Evolutionary conservation across 148 eudicot species (phyloP).

Genomic region (Silene latifolia): DNA sequence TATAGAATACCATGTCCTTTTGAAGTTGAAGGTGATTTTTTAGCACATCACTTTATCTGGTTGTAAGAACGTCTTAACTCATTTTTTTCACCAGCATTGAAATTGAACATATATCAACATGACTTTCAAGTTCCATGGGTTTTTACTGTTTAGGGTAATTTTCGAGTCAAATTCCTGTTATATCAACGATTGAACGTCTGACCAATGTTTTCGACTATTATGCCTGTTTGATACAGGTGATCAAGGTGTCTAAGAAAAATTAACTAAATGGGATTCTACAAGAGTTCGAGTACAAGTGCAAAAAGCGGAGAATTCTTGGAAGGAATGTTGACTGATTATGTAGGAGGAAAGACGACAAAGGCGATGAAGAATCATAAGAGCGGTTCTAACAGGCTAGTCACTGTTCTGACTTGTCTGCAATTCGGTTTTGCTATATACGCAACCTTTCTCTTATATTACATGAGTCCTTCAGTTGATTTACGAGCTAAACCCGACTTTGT

Average conservation of each 20-base stretch:
- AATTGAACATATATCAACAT: too few relatives aligned
- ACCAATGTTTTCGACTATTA: too few relatives aligned
- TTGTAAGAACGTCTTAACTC: too few relatives aligned
- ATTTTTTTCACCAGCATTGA: too few relatives aligned
- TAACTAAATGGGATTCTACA: constrained; percentile 37
- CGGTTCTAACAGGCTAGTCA: constrained; percentile 55
- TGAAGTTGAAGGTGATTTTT: too few relatives aligned
- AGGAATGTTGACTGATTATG: constrained; percentile 64
- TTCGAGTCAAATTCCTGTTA: too few relatives aligned
- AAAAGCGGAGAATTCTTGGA: constrained; percentile 72
- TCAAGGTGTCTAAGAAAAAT: neutral
- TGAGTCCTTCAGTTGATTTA: constrained; percentile 81
- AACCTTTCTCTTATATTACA: constrained; percentile 70
- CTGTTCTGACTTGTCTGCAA: constrained; percentile 74
- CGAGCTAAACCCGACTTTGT: constrained; percentile 71
- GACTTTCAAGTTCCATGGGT: too few relatives aligned
- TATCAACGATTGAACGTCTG: too few relatives aligned
- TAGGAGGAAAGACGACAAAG: constrained; percentile 44
- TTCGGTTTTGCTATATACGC: constrained; percentile 86
- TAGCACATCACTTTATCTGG: too few relatives aligned
- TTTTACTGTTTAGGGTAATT: too few relatives aligned
- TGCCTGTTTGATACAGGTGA: constrained; percentile 28
- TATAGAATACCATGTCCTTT: neutral
- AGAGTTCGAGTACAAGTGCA: constrained; percentile 33
- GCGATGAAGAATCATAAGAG: constrained; percentile 45